Base-by-base conservation (phyloP, 331 rosid genomes). In the Malus hybrid region DNA sequence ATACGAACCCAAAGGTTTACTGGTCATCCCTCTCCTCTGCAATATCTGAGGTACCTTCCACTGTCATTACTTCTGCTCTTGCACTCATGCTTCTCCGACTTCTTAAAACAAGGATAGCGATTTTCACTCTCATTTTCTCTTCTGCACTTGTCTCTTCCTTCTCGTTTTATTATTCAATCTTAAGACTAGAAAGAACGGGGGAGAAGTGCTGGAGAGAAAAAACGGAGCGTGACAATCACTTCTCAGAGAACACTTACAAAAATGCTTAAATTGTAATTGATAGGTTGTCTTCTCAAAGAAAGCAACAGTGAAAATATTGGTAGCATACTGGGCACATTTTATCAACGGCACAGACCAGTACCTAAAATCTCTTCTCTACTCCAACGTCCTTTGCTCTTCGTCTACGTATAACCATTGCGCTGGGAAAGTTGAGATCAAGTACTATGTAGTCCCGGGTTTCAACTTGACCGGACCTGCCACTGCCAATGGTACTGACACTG, bases 21-120 rank as follows among this genome's bases (percentile, higher is more conserved):
- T 94, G 99, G 97, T 78, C 96, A 78, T 87, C 96, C 62, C 83
- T 94, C 53, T 94, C 99, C 48, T 86, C 96, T 46, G 92, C 97
- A 73, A 74, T 94, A 86, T 90, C 99, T 24, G 90, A 94, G 99
- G 99, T 90, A 79, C 82, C 53, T 46, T 75, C 46, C 71, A 55
- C 22, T 64, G 63, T 60, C 74, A 55, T 46, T 52, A 69, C 26
- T 29, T 52, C 0, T 11, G 67, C 28, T 70, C 65, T 33, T 72
- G 76, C 67, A 68, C 80, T 75, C 10, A 46, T 66, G 63, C 50
- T 5, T 71, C 29, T 71, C 10, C 19, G 20, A 60, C 30, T 19
- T 12, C 15, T 10, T 36, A 15, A 32, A 56, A 53, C 50, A 44
- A 46, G 52, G 16, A 4, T 46, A 13, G 18, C 18, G 14, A 44